Evolutionary conservation across 2,329 filamentous ascomycete species (phyloP), one percentile per base, ranked within the genome.

Genomic region (Coniochaeta prunicola): DNA sequence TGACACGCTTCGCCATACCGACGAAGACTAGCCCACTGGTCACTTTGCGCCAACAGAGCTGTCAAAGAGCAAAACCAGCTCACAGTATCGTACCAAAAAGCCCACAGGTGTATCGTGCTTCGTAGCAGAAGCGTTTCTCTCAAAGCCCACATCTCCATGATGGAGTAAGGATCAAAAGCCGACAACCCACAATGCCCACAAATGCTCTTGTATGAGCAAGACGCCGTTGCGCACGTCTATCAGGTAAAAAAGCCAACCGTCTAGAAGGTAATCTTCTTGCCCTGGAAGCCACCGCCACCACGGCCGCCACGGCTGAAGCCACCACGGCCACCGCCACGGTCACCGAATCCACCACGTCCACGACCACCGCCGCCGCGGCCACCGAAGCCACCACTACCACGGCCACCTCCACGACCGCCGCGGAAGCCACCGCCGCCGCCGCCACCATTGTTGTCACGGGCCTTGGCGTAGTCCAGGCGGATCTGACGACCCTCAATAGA

Each of bases 381-480:
- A 61, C 75, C 68, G 33, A 77, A 74, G 60, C 81, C 74, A 61
- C 78, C 69, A 42, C 74, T 70, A 55, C 76, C 71, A 31, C 74
- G 65, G 53, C 82, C 76, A 61, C 82, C 76, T 65, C 80, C 75
- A 60, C 80, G 76, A 61, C 79, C 77, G 56, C 77, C 70, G 63
- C 79, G 73, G 62, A 74, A 71, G 63, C 78, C 71, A 58, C 76
- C 71, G 60, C 78, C 75, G 60, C 81, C 77, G 59, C 82, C 75
- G 62, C 84, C 80, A 62, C 82, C 76, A 62, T 73, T 72, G 62
- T 75, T 73, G 63, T 81, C 73, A 62, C 80, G 80, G 66, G 80
- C 80, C 65, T 88, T 87, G 66, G 88, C 84, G 74, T 81, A 97
- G 82, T 96, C 92, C 58, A 96, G 86, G 67, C 92, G 90, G 65